Percentiles rank a stretch among this genome's conserved stretches.
These are phyloP conservation scores for Arachis hypogaea DNA, from an alignment of 306 rosid species.

Conservation along the genomic window DNA sequence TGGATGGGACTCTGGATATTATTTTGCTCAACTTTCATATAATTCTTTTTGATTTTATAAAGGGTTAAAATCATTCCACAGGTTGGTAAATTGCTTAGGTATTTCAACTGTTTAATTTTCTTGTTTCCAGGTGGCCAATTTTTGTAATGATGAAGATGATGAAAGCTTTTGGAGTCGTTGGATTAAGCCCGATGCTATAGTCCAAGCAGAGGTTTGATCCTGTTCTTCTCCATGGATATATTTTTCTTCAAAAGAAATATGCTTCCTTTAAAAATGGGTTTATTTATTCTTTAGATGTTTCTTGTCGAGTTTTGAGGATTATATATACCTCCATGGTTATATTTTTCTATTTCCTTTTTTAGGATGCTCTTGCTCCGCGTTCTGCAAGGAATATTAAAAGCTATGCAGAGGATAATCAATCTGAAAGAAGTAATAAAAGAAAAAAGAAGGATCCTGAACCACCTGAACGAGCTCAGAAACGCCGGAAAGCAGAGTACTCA, in stretches of 20 bases:
- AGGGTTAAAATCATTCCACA: conserved; percentile 3
- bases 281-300: conserved; percentile 3
- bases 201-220: conserved; percentile 85
- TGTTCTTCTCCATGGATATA: background rate
- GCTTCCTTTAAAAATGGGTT: background rate
- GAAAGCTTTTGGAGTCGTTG: conserved; percentile 99
- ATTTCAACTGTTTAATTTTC: background rate
- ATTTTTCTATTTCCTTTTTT: conserved; percentile 30
- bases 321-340: background rate
- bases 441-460: conserved; percentile 88
- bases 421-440: conserved; percentile 81
- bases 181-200: conserved; percentile 88
- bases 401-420: conserved; percentile 81
- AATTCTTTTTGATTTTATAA: background rate
- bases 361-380: conserved; percentile 96
- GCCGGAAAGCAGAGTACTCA: conserved; percentile 76
- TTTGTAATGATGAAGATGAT: conserved; percentile 89
- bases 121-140: conserved; percentile 80
- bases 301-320: background rate
- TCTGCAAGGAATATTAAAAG: conserved; percentile 92
- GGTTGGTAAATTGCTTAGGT: background rate
- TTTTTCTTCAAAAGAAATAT: too few relatives aligned
- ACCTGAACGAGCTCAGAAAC: conserved; percentile 74
- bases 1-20: conserved; percentile 16
- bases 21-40: conserved; percentile 1